A percentile compares a stretch with the other conserved stretches of the same genome.
These are phyloP conservation scores for Davidsoniella eucalypti DNA, from an alignment of 2,329 filamentous ascomycete species.

Conservation along the genomic window DNA sequence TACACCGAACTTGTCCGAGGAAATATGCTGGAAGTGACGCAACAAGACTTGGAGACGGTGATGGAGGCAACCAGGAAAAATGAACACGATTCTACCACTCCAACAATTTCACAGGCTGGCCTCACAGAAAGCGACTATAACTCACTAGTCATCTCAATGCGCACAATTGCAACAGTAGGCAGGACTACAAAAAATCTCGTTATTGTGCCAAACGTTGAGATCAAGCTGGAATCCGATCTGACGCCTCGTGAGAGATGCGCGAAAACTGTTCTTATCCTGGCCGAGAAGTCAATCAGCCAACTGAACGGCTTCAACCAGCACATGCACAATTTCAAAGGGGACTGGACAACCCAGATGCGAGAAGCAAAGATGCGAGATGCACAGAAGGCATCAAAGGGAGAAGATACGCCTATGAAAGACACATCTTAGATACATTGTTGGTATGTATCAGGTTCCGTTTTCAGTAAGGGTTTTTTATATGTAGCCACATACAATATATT, in stretches of 20 bases:
- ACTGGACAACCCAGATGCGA: neutral
- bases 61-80: slow-evolving; percentile 2
- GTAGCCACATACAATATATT: too few relatives aligned
- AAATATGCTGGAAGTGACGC: slow-evolving; percentile 11
- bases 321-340: neutral
- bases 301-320: slow-evolving; percentile 12
- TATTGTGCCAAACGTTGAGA: slow-evolving; percentile 3
- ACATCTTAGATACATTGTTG: neutral
- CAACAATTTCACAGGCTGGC: neutral
- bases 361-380: neutral
- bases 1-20: slow-evolving; percentile 11
- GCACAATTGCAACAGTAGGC: neutral
- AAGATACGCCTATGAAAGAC: neutral
- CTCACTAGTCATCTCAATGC: neutral
- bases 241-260: slow-evolving; percentile 5
- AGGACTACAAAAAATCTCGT: slow-evolving; percentile 5
- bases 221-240: neutral
- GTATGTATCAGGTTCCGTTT: too few relatives aligned
- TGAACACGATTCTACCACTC: slow-evolving; percentile 1
- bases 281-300: slow-evolving; percentile 9
- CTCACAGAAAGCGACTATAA: slow-evolving; percentile 7
- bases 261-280: slow-evolving; percentile 4
- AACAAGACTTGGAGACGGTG: slow-evolving; percentile 5
- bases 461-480: too few relatives aligned
- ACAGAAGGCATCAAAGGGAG: neutral